These are phyloP conservation scores for Alnus glutinosa DNA, from an alignment of 306 rosid species.

Conservation along the genomic window DNA sequence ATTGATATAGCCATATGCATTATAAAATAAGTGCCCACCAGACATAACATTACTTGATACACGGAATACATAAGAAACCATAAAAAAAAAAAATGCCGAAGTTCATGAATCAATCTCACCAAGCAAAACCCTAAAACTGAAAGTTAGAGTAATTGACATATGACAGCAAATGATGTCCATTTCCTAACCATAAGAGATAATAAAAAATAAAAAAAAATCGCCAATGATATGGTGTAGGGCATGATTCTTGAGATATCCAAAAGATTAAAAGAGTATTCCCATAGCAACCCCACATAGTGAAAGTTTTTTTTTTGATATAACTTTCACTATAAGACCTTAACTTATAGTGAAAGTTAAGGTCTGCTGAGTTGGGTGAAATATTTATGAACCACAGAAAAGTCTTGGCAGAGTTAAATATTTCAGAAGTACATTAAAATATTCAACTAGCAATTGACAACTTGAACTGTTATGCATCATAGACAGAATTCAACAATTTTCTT, in stretches of 20 bases:
- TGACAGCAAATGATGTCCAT: background rate
- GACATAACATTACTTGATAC: background rate
- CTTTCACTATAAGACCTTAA: too few species aligned
- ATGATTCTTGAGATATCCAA: background rate
- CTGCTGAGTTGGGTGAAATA: background rate
- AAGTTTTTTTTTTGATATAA: background rate
- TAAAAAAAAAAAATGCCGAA: background rate
- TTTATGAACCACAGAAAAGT: background rate
- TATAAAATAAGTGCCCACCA: background rate
- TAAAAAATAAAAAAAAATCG: background rate
- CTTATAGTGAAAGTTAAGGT: background rate
- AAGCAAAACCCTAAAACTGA: background rate
- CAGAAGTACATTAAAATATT: background rate
- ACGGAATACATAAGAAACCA: background rate
- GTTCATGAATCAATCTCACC: background rate
- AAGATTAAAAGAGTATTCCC: background rate
- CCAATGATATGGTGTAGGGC: background rate
- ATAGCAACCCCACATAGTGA: background rate
- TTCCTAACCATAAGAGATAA: background rate
- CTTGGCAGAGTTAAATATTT: background rate
- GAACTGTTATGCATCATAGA: background rate
- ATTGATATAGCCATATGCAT: background rate
- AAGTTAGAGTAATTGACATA: background rate
- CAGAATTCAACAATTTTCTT: background rate
- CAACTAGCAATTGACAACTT: background rate